These are phyloP conservation scores for Mycocentrospora acerina DNA, from an alignment of 2,329 filamentous ascomycete species.

Conservation along the genomic window DNA sequence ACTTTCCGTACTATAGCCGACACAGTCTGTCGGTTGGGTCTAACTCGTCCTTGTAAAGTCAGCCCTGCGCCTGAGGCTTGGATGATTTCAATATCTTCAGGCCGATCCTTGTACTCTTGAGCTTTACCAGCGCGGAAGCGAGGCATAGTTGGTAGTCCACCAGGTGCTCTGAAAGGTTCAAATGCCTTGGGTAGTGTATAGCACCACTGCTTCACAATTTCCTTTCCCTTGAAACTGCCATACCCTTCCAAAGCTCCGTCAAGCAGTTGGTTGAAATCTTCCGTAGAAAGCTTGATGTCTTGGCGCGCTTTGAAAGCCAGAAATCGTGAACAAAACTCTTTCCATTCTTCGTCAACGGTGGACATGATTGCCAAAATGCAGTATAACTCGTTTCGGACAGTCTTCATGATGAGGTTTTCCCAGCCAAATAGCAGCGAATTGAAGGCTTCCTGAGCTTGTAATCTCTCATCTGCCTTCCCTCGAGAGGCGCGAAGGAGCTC, in stretches of 20 bases:
- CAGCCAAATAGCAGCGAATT: conserved; percentile 32
- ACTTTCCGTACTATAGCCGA: conserved; percentile 36
- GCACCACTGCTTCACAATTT: conserved; percentile 52
- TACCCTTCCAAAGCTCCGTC: conserved; percentile 55
- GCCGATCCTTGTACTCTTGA: conserved; percentile 24
- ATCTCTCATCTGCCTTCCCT: conserved; percentile 8
- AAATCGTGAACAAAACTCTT: conserved; percentile 32
- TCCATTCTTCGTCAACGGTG: conserved; percentile 28
- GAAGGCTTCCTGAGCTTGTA: conserved; percentile 27
- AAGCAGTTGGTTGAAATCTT: conserved; percentile 56
- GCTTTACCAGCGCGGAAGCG: conserved; percentile 24
- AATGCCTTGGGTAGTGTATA: conserved; percentile 21
- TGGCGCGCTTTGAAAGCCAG: conserved; percentile 29
- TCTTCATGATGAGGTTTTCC: conserved; percentile 27
- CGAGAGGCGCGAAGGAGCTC: conserved; percentile 29
- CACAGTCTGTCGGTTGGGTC: conserved; percentile 36
- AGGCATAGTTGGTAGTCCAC: conserved; percentile 37
- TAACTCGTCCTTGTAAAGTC: conserved; percentile 31
- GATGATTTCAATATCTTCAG: conserved; percentile 31
- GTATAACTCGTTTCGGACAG: conserved; percentile 30
- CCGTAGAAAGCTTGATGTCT: conserved; percentile 28
- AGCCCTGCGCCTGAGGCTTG: conserved; percentile 31
- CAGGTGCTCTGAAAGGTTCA: conserved; percentile 31
- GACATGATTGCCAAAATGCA: conserved; percentile 37
- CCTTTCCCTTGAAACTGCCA: conserved; percentile 51